Conservation (phyloP, 1,139 yeast genomes). For the Ogataea hybrid region DNA sequence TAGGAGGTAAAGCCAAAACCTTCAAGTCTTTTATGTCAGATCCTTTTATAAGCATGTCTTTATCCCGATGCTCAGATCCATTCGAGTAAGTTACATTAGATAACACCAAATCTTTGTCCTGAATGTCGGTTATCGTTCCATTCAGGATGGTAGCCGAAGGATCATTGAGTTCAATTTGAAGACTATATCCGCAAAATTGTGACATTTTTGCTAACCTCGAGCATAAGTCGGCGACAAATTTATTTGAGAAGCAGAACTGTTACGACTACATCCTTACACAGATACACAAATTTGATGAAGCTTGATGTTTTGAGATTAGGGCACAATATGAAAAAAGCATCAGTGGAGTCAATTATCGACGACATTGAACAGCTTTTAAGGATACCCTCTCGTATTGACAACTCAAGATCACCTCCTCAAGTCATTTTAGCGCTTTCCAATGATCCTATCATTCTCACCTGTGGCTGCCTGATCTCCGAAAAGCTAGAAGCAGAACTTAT, state of each 20-base stretch:
- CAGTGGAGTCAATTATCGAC: slow-evolving; percentile 5
- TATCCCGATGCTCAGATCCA: slow-evolving; percentile 22
- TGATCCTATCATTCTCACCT: slow-evolving; percentile 58
- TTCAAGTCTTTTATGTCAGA: slow-evolving; percentile 45
- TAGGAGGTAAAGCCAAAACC: slow-evolving; percentile 48
- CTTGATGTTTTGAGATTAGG: background rate
- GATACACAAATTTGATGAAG: background rate
- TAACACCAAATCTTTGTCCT: slow-evolving; percentile 39
- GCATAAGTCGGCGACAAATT: background rate
- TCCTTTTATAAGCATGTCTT: slow-evolving; percentile 34
- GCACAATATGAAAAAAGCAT: slow-evolving; percentile 7
- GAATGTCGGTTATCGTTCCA: slow-evolving; percentile 49
- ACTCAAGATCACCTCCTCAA: slow-evolving; percentile 17
- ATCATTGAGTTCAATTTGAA: slow-evolving; percentile 35
- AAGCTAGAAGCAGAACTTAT: slow-evolving; percentile 25
- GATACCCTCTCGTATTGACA: slow-evolving; percentile 23
- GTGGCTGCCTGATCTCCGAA: slow-evolving; percentile 74
- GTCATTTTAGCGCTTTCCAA: slow-evolving; percentile 31
- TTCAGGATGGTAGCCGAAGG: slow-evolving; percentile 40
- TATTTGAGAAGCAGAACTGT: no score
- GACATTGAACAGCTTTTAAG: slow-evolving; percentile 18
- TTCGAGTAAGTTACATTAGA: slow-evolving; percentile 34
- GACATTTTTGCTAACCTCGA: slow-evolving; percentile 24
- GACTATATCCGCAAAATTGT: slow-evolving; percentile 56
- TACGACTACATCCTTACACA: background rate